A percentile compares a stretch with the other conserved stretches of the same genome.
phyloP scores from a whole-genome alignment of 169 alveolate species.

The Plasmodium inui region DNA sequence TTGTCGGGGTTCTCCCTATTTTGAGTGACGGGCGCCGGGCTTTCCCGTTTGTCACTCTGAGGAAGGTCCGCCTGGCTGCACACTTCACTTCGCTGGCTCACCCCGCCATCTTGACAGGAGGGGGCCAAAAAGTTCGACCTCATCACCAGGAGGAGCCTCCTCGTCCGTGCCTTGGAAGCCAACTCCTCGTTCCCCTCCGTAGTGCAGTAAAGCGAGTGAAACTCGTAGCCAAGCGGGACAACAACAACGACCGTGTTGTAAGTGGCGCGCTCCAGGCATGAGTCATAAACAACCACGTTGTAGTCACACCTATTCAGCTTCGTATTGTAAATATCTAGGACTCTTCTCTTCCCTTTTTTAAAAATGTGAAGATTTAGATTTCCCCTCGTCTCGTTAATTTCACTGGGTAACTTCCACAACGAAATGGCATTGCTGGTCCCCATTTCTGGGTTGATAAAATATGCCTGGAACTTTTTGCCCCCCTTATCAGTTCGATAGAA shows the following conservation, averaged over 20 bases:
- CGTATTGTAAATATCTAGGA: constrained; percentile 33
- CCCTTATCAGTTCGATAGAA: constrained; percentile 34
- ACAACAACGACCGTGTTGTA: constrained; percentile 70
- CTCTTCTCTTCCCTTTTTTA: constrained; percentile 67
- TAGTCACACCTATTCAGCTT: constrained; percentile 37
- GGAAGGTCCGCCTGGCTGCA: not conserved
- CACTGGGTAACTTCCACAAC: constrained; percentile 60
- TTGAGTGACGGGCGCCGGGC: not conserved
- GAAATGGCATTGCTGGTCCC: constrained; percentile 11
- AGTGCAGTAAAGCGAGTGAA: constrained; percentile 59
- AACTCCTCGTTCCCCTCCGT: constrained; percentile 71
- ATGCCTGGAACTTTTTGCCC: constrained; percentile 10
- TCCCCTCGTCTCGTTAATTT: constrained; percentile 36
- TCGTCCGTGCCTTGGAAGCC: constrained; percentile 27
- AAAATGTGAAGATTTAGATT: constrained; percentile 28
- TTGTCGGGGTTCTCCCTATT: too few relatives aligned
- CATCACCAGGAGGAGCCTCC: constrained; percentile 64
- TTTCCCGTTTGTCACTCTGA: not conserved
- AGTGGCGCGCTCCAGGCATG: not conserved
- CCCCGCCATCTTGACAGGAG: not conserved
- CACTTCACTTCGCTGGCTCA: too few relatives aligned
- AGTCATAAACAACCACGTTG: constrained; percentile 61
- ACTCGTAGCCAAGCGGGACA: constrained; percentile 69
- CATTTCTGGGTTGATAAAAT: constrained; percentile 1
- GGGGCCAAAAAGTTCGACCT: not conserved